A percentile compares a stretch with the other conserved stretches of the same genome.
Conservation (phyloP, 1,284 basidiomycete species). For the Ceratobasidium sp. region DNA sequence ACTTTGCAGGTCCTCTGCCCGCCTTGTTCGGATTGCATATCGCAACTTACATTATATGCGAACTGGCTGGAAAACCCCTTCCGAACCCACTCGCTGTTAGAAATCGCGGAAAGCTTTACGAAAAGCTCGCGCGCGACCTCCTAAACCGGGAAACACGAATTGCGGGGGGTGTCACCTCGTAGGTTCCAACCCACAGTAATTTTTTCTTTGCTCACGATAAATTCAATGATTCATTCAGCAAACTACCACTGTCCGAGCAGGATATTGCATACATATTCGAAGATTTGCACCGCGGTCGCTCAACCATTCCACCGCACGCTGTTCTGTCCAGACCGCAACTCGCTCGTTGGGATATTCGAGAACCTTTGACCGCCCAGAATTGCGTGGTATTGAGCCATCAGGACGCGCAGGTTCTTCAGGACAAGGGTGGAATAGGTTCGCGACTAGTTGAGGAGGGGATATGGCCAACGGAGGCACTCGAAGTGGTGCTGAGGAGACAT, state of each 20-base stretch:
- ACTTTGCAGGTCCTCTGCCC: constrained; percentile 76
- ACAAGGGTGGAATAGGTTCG: constrained; percentile 62
- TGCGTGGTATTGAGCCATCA: constrained; percentile 82
- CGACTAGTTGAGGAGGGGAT: constrained; percentile 35
- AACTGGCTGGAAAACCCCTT: constrained; percentile 85
- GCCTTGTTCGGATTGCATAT: constrained; percentile 90
- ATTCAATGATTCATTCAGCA: constrained; percentile 60
- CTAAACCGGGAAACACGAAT: constrained; percentile 77
- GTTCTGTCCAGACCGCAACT: constrained; percentile 79
- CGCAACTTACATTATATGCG: constrained; percentile 88
- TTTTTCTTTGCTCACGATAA: not conserved
- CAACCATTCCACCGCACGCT: constrained; percentile 79
- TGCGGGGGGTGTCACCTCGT: constrained; percentile 57
- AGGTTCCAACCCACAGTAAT: not conserved
- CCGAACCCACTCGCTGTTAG: constrained; percentile 86
- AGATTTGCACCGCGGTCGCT: constrained; percentile 85
- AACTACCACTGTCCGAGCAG: constrained; percentile 81
- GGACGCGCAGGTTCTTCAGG: constrained; percentile 79
- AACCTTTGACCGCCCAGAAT: constrained; percentile 78
- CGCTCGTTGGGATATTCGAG: constrained; percentile 80
- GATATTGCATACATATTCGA: constrained; percentile 89
- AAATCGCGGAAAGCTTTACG: constrained; percentile 86
- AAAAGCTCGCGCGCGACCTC: constrained; percentile 82
- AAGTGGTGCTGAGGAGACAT: constrained; percentile 22
- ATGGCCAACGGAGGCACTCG: constrained; percentile 27